phyloP scores from a whole-genome alignment of 2,329 filamentous ascomycete species.

The Emmonsiellopsis sp. region DNA sequence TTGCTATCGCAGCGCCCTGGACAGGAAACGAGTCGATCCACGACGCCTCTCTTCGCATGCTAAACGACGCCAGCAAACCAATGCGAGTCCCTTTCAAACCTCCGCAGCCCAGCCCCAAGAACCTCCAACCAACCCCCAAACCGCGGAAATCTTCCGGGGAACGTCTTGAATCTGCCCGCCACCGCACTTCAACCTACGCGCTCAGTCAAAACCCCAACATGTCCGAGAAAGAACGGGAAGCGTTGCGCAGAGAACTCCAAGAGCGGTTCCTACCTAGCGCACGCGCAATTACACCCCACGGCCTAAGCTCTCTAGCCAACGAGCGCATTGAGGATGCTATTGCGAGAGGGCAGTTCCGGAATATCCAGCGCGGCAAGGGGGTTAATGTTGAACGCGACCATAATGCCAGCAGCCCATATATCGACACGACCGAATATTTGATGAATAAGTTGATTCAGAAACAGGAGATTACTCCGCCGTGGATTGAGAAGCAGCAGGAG shows the following conservation, averaged over 20 bases:
- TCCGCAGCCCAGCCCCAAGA: constrained; percentile 31
- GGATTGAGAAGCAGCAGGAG: constrained; percentile 98
- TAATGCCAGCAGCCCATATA: constrained; percentile 75
- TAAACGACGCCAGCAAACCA: constrained; percentile 54
- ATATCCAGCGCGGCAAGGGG: constrained; percentile 70
- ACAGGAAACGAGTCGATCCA: constrained; percentile 63
- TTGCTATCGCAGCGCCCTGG: constrained; percentile 65
- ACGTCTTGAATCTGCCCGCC: constrained; percentile 50
- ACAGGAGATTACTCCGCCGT: constrained; percentile 90
- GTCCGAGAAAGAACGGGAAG: constrained; percentile 63
- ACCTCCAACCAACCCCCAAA: constrained; percentile 38
- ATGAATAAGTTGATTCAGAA: constrained; percentile 98
- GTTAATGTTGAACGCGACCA: constrained; percentile 64
- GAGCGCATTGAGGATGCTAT: constrained; percentile 92
- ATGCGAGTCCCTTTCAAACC: constrained; percentile 36
- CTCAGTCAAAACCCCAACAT: constrained; percentile 48
- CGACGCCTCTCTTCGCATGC: constrained; percentile 76
- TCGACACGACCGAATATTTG: constrained; percentile 95
- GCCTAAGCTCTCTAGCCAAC: constrained; percentile 75
- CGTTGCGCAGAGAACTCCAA: constrained; percentile 62
- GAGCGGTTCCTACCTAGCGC: constrained; percentile 70
- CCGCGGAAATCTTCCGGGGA: constrained; percentile 36
- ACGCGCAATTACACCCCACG: constrained; percentile 64
- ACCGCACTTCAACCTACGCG: constrained; percentile 49
- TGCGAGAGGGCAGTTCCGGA: constrained; percentile 76